Conservation (phyloP, 148 eudicot species). For the Chenopodium quinoa region DNA sequence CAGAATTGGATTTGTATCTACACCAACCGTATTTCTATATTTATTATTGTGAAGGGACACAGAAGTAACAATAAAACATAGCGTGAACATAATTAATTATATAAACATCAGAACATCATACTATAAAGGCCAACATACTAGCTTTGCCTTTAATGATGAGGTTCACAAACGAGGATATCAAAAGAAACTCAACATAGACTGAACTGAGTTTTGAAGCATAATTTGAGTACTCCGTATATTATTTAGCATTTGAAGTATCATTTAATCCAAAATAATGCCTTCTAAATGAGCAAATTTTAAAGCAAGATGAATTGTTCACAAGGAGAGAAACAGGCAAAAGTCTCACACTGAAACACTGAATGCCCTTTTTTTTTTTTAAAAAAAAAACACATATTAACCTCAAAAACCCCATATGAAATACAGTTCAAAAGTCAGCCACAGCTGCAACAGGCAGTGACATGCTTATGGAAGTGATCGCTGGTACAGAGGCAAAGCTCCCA, state of each 20-base stretch:
- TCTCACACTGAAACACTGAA: slow-evolving; percentile 1
- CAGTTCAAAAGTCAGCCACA: background rate
- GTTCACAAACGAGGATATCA: no score
- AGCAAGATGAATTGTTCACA: slow-evolving; percentile 11
- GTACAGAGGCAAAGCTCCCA: slow-evolving; percentile 68
- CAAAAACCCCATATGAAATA: slow-evolving; percentile 10
- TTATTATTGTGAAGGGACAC: no score
- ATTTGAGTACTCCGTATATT: slow-evolving; percentile 11
- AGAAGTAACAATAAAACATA: no score
- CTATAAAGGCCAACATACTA: no score
- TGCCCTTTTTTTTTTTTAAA: background rate
- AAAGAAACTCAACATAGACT: background rate
- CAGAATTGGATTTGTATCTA: no score
- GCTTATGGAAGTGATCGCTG: slow-evolving; percentile 61
- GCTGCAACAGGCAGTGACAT: slow-evolving; percentile 8
- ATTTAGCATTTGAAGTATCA: slow-evolving; percentile 19
- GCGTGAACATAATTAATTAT: no score
- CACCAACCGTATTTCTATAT: no score
- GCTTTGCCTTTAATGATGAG: no score
- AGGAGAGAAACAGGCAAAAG: background rate
- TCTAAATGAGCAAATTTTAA: slow-evolving; percentile 2
- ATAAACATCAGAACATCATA: no score
- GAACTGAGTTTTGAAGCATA: background rate
- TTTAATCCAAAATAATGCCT: slow-evolving; percentile 2
- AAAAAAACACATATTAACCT: background rate